phyloP scores from a whole-genome alignment of 106 monocot genomes.

The Phalaenopsis equestris region DNA sequence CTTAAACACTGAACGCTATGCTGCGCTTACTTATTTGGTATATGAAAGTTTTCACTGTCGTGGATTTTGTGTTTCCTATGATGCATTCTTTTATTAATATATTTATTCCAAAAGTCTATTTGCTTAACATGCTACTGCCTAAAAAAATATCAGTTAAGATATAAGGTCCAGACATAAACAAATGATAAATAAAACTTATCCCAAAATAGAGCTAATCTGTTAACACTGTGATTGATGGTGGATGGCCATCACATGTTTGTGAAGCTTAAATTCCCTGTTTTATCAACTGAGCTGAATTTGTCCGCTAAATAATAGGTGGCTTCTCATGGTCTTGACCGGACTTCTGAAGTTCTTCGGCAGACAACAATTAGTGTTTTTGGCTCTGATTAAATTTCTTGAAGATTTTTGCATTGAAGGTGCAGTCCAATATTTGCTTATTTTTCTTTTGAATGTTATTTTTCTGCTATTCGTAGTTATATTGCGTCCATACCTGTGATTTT shows the following conservation, averaged over 20 bases:
- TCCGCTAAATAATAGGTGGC: conserved; percentile 38
- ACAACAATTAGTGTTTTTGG: conserved; percentile 35
- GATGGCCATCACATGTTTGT: neutral
- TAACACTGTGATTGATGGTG: neutral
- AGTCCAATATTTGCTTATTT: neutral
- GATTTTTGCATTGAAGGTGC: neutral
- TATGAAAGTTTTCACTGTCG: neutral
- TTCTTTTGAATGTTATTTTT: neutral
- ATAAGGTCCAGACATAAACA: neutral
- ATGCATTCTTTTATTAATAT: neutral
- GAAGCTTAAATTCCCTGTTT: neutral
- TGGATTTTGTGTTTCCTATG: neutral
- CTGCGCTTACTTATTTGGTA: conserved; percentile 74
- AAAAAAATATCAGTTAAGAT: neutral
- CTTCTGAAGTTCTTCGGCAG: conserved; percentile 61
- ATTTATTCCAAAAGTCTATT: neutral
- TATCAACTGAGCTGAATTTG: neutral
- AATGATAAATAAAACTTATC: neutral
- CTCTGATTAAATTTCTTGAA: conserved; percentile 17
- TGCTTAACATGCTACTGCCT: neutral
- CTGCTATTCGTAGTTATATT: neutral
- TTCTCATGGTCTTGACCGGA: conserved; percentile 64
- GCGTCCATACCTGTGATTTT: neutral
- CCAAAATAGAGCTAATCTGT: neutral
- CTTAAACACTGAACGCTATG: conserved; percentile 72